These are phyloP conservation scores for Pholiota adiposa DNA, from an alignment of 1,284 basidiomycete species.

Conservation along the genomic window DNA sequence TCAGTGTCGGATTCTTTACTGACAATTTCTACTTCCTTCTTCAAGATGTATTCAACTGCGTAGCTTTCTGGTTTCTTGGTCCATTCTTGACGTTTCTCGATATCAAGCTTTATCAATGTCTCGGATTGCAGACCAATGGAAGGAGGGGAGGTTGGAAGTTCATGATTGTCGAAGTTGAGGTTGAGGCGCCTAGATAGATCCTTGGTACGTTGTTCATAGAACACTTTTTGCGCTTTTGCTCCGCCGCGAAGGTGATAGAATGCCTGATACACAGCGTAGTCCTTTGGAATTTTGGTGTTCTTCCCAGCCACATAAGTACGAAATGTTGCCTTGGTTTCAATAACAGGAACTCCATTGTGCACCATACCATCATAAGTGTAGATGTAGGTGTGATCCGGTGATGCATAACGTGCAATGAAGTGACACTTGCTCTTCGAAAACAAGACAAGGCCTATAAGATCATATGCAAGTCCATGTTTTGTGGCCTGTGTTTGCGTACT, in stretches of 20 bases:
- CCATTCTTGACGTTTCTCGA: no score
- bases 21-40: no score
- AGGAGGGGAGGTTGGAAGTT: background rate
- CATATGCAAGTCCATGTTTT: background rate
- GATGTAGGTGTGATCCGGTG: no score
- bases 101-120: no score
- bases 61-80: no score
- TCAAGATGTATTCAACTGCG: background rate
- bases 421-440: background rate
- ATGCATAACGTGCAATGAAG: conserved; percentile 6
- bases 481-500: background rate
- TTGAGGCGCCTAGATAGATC: background rate
- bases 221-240: background rate
- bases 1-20: no score
- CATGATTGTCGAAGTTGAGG: background rate
- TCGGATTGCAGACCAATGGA: background rate
- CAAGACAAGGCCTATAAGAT: conserved; percentile 2
- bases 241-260: conserved; percentile 14
- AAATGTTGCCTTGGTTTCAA: background rate
- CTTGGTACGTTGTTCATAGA: background rate
- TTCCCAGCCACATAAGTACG: background rate
- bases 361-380: conserved; percentile 12
- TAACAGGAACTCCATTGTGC: background rate
- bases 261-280: background rate
- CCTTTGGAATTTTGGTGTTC: background rate